These are phyloP conservation scores for Coniferiporia weirii DNA, from an alignment of 1,284 basidiomycete genomes.

Conservation along the genomic window DNA sequence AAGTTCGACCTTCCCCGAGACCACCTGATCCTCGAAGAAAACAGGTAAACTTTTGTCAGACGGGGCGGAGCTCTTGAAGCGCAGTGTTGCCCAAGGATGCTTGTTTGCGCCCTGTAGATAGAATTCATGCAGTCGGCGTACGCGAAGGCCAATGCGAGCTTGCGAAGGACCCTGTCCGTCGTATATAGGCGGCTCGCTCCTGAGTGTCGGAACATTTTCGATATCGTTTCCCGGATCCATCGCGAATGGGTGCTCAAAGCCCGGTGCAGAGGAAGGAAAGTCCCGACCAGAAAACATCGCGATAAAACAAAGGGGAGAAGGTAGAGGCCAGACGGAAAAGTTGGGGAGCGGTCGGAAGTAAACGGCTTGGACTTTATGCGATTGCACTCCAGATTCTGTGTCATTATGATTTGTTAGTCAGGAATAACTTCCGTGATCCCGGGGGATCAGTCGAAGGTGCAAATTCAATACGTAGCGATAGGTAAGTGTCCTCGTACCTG, in stretches of 20 bases:
- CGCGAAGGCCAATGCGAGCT: not conserved
- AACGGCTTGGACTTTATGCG: no score
- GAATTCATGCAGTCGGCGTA: constrained; percentile 4
- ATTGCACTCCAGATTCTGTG: no score
- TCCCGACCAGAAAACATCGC: not conserved
- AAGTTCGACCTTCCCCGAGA: constrained; percentile 11
- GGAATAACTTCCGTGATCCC: no score
- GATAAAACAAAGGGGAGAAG: not conserved
- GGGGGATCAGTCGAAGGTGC: no score
- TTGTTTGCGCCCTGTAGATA: constrained; percentile 2
- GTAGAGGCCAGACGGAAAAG: not conserved
- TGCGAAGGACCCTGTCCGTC: not conserved
- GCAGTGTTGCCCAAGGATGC: constrained; percentile 2
- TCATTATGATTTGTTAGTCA: no score
- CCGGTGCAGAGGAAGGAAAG: not conserved
- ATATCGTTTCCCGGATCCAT: not conserved
- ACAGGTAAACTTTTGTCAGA: constrained; percentile 10
- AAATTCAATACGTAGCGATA: no score
- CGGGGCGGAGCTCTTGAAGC: constrained; percentile 9
- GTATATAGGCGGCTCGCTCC: constrained; percentile 2
- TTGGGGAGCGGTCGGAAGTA: no score
- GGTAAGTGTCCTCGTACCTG: no score
- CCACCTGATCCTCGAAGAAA: constrained; percentile 11
- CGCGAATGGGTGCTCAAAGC: not conserved
- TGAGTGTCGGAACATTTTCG: not conserved